Evolutionary conservation across 192 early-diverging fungal species (phyloP).

Genomic region (Gamsiella multidivaricata): DNA sequence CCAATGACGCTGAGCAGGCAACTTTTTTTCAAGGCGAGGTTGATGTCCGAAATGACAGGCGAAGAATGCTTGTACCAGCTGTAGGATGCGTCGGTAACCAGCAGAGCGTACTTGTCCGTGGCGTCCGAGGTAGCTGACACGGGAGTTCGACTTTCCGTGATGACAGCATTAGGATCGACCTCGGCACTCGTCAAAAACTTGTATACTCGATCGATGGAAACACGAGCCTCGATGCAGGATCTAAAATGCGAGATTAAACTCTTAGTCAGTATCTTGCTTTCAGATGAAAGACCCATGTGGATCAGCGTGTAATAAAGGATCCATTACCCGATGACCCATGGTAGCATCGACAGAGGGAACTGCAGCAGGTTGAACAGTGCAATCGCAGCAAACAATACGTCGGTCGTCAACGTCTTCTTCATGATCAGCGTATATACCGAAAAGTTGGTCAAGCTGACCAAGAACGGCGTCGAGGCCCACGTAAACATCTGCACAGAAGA

Average conservation of each 20-base stretch:
- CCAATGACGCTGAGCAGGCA: constrained; percentile 47
- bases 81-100: constrained; percentile 40
- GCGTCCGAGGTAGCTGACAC: constrained; percentile 3
- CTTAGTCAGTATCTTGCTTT: not conserved
- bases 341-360: constrained; percentile 90
- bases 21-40: constrained; percentile 28
- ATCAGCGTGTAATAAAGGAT: no score
- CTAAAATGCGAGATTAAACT: constrained; percentile 5
- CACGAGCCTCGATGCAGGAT: constrained; percentile 78
- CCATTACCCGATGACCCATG: constrained; percentile 78
- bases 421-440: constrained; percentile 73
- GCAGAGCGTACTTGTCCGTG: constrained; percentile 33
- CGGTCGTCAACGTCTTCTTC: constrained; percentile 70
- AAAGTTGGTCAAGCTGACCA: constrained; percentile 89
- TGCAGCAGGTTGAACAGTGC: constrained; percentile 92
- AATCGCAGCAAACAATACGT: constrained; percentile 87
- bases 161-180: constrained; percentile 56
- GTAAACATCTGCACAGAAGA: constrained; percentile 78
- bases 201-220: constrained; percentile 82
- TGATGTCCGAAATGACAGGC: constrained; percentile 38
- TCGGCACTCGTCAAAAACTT: constrained; percentile 84
- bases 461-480: constrained; percentile 87
- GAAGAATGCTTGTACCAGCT: constrained; percentile 45
- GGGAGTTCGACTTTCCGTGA: constrained; percentile 29
- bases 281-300: not conserved